Evolutionary conservation across 345 rosid genomes (phyloP).

Genomic region (Leavenworthia alabamica): DNA sequence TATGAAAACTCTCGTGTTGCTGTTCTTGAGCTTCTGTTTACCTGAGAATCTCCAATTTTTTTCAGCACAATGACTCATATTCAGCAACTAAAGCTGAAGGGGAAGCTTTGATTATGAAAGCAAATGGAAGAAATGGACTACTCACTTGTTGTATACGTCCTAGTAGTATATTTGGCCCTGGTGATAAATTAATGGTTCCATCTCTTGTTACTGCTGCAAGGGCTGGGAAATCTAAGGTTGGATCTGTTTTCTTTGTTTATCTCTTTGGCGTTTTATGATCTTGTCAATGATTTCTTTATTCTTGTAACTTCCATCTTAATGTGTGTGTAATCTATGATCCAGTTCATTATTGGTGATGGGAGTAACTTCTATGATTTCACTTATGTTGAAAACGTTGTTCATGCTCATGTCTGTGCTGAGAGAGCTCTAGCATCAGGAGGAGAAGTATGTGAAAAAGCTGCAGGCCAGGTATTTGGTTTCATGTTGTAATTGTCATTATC

Average conservation of each 20-base stretch:
- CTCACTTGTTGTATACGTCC: constrained; percentile 86
- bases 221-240: constrained; percentile 82
- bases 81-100: constrained; percentile 83
- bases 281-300: too few relatives aligned
- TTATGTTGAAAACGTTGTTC: constrained; percentile 91
- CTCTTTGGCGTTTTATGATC: too few relatives aligned
- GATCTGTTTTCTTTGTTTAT: constrained; percentile 1
- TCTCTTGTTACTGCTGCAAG: constrained; percentile 66
- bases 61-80: constrained; percentile 78
- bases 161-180: constrained; percentile 85
- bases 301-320: too few relatives aligned
- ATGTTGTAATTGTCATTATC: too few relatives aligned
- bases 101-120: constrained; percentile 55
- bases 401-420: constrained; percentile 92
- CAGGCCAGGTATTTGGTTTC: constrained; percentile 66
- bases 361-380: constrained; percentile 75
- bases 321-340: too few relatives aligned
- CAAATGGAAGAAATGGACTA: constrained; percentile 61
- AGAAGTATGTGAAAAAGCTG: constrained; percentile 62
- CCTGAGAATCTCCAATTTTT: too few relatives aligned
- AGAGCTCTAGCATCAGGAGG: constrained; percentile 79
- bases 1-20: neutral
- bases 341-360: constrained; percentile 95
- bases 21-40: neutral
- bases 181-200: constrained; percentile 76